Evolutionary conservation across 2,329 filamentous ascomycete species (phyloP).

Genomic region (Ophiostoma pallidulum): DNA sequence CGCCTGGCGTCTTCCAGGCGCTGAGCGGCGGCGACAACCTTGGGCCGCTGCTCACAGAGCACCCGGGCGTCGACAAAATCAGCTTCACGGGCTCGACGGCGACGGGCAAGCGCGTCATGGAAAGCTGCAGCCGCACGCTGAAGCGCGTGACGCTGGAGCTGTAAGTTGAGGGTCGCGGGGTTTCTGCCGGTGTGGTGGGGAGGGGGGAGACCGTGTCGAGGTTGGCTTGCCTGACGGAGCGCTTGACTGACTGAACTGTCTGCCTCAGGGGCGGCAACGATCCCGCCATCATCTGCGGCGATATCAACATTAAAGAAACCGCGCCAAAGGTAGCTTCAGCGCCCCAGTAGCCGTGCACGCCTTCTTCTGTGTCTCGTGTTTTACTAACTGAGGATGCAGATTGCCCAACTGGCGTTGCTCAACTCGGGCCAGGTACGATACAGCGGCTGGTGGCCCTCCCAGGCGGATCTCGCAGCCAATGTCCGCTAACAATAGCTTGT

Average conservation of each 20-base stretch:
- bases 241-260: too few relatives aligned
- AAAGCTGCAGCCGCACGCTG: slow-evolving; percentile 44
- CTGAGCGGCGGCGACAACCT: slow-evolving; percentile 52
- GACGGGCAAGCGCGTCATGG: slow-evolving; percentile 53
- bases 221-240: too few relatives aligned
- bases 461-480: too few relatives aligned
- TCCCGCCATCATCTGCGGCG: slow-evolving; percentile 33
- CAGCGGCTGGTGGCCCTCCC: too few relatives aligned
- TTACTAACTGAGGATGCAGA: slow-evolving; percentile 12
- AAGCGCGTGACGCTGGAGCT: slow-evolving; percentile 54
- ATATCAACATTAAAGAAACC: slow-evolving; percentile 33
- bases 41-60: slow-evolving; percentile 48
- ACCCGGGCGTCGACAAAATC: slow-evolving; percentile 52
- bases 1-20: slow-evolving; percentile 52
- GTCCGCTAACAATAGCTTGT: too few relatives aligned
- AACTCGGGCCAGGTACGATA: slow-evolving; percentile 28
- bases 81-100: slow-evolving; percentile 53
- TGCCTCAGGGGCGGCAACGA: slow-evolving; percentile 24
- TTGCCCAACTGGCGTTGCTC: not conserved
- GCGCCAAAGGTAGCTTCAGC: slow-evolving; percentile 21
- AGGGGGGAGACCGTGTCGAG: too few relatives aligned
- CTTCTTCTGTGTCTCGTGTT: too few relatives aligned
- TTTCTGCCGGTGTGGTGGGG: too few relatives aligned
- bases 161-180: too few relatives aligned
- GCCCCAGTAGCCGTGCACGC: too few relatives aligned